Evolutionary conservation across 345 rosid species (phyloP).

Genomic region (Populus simonii): DNA sequence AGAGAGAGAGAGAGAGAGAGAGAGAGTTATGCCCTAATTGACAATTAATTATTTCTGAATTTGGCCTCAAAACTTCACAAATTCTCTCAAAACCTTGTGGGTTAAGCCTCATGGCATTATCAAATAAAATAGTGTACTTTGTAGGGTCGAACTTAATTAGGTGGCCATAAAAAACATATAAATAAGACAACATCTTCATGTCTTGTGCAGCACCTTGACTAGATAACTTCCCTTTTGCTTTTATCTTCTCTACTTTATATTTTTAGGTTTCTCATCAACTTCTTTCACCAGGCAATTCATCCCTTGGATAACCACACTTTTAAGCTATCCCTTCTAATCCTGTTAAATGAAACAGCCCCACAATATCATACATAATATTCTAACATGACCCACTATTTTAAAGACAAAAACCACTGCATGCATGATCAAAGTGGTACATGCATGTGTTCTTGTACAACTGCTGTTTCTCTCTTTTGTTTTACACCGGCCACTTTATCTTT

Average conservation of each 20-base stretch:
- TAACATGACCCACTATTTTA: conserved; percentile 10
- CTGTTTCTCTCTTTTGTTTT: conserved; percentile 23
- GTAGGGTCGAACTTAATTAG: background rate
- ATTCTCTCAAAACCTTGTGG: conserved; percentile 13
- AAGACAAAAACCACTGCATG: background rate
- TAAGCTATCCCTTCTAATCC: background rate
- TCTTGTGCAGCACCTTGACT: conserved; percentile 27
- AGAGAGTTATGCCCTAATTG: background rate
- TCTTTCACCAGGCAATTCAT: background rate
- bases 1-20: conserved; percentile 4
- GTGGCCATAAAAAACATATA: conserved; percentile 5
- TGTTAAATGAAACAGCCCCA: conserved; percentile 9
- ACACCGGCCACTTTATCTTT: background rate
- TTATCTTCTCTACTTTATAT: background rate
- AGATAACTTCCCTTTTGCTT: conserved; percentile 1
- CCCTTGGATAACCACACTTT: background rate
- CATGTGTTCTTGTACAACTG: conserved; percentile 10
- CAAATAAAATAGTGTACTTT: conserved; percentile 6
- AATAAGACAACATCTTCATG: background rate
- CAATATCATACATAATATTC: background rate
- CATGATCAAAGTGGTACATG: conserved; percentile 15
- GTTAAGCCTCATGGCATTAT: conserved; percentile 10
- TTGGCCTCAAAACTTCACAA: conserved; percentile 14
- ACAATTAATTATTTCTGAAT: background rate
- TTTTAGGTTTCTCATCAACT: background rate